Evolutionary conservation across 2,329 filamentous ascomycete species (phyloP).

Genomic region (Fusarium irregulare): DNA sequence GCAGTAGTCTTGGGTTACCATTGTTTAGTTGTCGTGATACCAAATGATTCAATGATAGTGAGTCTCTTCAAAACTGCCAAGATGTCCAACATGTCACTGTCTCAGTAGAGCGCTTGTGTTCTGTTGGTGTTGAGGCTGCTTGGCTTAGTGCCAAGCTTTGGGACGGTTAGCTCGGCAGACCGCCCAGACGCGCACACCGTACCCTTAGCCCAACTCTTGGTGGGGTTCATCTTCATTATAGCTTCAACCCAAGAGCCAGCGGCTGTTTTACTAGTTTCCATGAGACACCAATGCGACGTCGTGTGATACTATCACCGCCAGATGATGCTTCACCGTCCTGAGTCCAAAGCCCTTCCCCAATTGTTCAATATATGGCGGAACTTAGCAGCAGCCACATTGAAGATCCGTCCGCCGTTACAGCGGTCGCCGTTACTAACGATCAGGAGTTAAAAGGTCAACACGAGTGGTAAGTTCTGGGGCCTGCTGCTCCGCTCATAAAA

Average conservation of each 20-base stretch:
- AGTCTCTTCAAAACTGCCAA: not conserved
- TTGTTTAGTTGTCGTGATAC: not conserved
- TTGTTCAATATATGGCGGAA: not conserved
- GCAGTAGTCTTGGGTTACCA: not conserved
- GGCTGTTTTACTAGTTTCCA: not conserved
- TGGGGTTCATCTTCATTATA: constrained; percentile 3
- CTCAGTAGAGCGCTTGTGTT: not conserved
- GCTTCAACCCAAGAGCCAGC: not conserved
- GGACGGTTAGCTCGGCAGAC: constrained; percentile 21
- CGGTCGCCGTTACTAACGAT: not conserved
- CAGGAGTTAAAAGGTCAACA: not conserved
- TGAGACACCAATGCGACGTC: not conserved
- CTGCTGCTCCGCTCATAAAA: too few relatives aligned
- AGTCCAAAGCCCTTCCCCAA: not conserved
- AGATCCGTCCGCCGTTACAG: not conserved
- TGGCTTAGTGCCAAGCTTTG: constrained; percentile 11
- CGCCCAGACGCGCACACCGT: constrained; percentile 11
- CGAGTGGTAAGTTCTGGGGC: too few relatives aligned
- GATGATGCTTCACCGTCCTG: not conserved
- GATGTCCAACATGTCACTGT: not conserved
- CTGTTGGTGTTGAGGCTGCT: not conserved
- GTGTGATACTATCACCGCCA: not conserved
- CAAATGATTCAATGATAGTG: not conserved
- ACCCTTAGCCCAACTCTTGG: not conserved
- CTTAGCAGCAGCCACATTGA: not conserved